A percentile compares a stretch with the other conserved stretches of the same genome.
Conservation (phyloP, 2,329 filamentous ascomycete genomes). For the Alternaria angustiovoidea region DNA sequence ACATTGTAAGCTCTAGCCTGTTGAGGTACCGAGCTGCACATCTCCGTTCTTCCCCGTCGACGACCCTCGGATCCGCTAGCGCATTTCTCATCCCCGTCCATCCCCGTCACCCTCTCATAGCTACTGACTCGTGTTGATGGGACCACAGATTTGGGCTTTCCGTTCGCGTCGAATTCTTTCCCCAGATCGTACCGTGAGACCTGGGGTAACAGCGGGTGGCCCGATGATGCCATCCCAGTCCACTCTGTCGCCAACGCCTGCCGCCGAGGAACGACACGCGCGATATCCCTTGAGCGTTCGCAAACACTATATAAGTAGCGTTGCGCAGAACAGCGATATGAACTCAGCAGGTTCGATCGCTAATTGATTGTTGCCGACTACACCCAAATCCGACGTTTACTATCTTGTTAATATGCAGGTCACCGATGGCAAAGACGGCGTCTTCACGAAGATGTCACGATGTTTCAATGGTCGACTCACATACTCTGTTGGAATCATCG, state of each 20-base stretch:
- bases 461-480: not conserved
- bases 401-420: not conserved
- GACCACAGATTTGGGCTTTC: not conserved
- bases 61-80: not conserved
- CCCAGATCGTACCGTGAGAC: not conserved
- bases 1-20: no score
- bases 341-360: no score
- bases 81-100: not conserved
- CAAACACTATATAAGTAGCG: no score
- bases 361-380: no score
- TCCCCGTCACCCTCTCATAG: not conserved
- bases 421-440: not conserved
- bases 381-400: not conserved
- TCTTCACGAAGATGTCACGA: slow-evolving; percentile 2
- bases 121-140: not conserved
- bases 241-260: not conserved
- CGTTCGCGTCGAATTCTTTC: not conserved
- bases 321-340: no score
- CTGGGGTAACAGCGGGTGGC: not conserved
- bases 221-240: not conserved
- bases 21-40: no score
- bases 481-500: not conserved
- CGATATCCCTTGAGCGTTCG: not conserved
- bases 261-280: not conserved
- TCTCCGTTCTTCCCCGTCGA: not conserved